Percentiles rank a stretch among this genome's conserved stretches.
phyloP scores from a whole-genome alignment of 2,329 filamentous ascomycete genomes.

The Talaromyces sp. region DNA sequence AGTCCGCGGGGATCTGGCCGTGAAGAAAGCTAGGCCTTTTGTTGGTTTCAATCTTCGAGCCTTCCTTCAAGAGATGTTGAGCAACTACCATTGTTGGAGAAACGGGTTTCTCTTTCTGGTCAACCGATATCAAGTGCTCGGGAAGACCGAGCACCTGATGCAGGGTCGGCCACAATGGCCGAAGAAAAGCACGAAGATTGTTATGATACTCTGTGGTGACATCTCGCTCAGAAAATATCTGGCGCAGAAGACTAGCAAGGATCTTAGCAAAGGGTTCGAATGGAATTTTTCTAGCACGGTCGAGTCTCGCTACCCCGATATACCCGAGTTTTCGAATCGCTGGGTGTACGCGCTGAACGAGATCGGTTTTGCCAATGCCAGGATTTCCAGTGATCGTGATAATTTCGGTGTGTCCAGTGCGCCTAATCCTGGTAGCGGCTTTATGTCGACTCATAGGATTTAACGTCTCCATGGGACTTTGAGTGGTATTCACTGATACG shows the following conservation, averaged over 20 bases:
- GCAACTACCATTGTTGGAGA: constrained; percentile 29
- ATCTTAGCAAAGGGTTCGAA: constrained; percentile 60
- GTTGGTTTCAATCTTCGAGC: constrained; percentile 29
- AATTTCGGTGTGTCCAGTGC: constrained; percentile 57
- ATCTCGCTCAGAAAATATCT: constrained; percentile 63
- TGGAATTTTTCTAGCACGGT: constrained; percentile 56
- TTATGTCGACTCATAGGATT: constrained; percentile 37
- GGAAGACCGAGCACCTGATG: constrained; percentile 59
- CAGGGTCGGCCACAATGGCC: constrained; percentile 56
- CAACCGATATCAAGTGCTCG: constrained; percentile 58
- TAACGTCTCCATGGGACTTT: constrained; percentile 32
- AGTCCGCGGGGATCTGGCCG: constrained; percentile 36
- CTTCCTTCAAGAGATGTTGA: constrained; percentile 31
- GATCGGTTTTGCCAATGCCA: constrained; percentile 59
- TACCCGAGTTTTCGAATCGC: constrained; percentile 57
- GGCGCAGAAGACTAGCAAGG: constrained; percentile 59
- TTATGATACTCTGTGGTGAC: constrained; percentile 60
- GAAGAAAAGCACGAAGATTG: constrained; percentile 52
- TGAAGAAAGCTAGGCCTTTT: constrained; percentile 34
- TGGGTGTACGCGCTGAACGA: constrained; percentile 57
- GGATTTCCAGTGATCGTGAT: constrained; percentile 55
- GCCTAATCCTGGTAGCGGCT: constrained; percentile 47
- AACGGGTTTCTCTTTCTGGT: constrained; percentile 33
- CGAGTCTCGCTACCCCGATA: constrained; percentile 59
- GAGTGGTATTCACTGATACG: constrained; percentile 25